Percentiles rank a stretch among this genome's conserved stretches.
These are phyloP conservation scores for Vigna mungo DNA, from an alignment of 306 rosid genomes.

Conservation along the genomic window DNA sequence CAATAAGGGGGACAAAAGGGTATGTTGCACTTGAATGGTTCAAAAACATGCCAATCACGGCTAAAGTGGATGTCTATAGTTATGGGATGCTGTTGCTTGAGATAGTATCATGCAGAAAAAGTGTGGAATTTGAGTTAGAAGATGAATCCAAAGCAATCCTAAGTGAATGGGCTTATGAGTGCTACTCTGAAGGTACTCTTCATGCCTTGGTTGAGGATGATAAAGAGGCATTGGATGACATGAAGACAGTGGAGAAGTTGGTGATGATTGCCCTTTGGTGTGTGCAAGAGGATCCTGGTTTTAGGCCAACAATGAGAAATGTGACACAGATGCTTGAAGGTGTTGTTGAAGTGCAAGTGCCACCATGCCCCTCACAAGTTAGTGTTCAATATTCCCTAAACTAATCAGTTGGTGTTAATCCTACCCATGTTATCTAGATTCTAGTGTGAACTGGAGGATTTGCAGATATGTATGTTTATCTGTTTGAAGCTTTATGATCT, in stretches of 20 bases:
- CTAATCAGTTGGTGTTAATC: conserved; percentile 2
- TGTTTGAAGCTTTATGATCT: neutral
- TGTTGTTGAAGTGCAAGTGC: conserved; percentile 46
- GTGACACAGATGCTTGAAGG: conserved; percentile 58
- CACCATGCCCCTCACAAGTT: conserved; percentile 38
- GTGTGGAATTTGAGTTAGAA: conserved; percentile 40
- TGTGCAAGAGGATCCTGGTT: conserved; percentile 51
- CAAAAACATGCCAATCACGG: conserved; percentile 48
- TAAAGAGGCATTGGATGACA: conserved; percentile 49
- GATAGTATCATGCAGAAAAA: conserved; percentile 46
- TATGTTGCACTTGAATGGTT: conserved; percentile 60
- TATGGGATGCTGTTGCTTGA: conserved; percentile 52
- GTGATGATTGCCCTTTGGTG: conserved; percentile 51
- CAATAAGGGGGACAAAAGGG: conserved; percentile 57
- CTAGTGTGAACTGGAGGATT: conserved; percentile 10
- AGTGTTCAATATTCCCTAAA: conserved; percentile 40
- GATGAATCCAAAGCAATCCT: conserved; percentile 47
- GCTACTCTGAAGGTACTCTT: conserved; percentile 36
- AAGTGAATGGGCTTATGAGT: conserved; percentile 54
- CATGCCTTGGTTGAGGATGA: conserved; percentile 45
- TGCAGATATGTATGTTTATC: neutral
- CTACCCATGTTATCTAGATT: neutral
- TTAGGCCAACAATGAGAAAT: conserved; percentile 49
- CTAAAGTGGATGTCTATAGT: conserved; percentile 53
- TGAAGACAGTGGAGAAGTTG: conserved; percentile 41